Evolutionary conservation across 23 red algal genomes (phyloP).

Genomic region (Pyropia yezoensis): DNA sequence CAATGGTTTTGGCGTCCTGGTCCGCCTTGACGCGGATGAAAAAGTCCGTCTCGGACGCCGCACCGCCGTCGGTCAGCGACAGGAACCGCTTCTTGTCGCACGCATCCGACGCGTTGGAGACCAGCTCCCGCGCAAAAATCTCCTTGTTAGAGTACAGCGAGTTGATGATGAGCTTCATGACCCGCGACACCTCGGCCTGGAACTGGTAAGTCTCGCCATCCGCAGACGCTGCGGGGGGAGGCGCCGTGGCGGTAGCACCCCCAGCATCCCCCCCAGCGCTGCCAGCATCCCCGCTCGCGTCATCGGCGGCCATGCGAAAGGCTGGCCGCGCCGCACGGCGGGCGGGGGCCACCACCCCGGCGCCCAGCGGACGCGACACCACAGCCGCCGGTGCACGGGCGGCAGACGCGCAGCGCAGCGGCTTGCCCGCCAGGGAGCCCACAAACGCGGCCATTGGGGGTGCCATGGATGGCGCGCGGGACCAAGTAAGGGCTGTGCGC

Average conservation of each 20-base stretch:
- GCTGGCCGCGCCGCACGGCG: too few species aligned
- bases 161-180: constrained; percentile 98
- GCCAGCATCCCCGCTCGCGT: too few species aligned
- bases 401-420: too few species aligned
- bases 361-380: too few species aligned
- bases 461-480: too few species aligned
- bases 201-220: constrained; percentile 90
- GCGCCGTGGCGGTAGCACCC: constrained; percentile 4
- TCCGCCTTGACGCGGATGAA: constrained; percentile 73
- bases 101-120: constrained; percentile 88
- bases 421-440: too few species aligned
- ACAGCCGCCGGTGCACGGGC: too few species aligned
- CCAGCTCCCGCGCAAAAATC: constrained; percentile 87
- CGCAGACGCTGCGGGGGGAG: constrained; percentile 4
- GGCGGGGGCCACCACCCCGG: too few species aligned
- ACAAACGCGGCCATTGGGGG: too few species aligned
- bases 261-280: too few species aligned
- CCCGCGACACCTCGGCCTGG: constrained; percentile 87
- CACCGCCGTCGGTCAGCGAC: constrained; percentile 37
- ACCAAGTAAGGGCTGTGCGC: too few species aligned
- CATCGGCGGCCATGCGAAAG: too few species aligned
- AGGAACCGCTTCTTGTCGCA: constrained; percentile 98
- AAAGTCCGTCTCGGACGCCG: constrained; percentile 20
- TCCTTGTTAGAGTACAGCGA: constrained; percentile 94
- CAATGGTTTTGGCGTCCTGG: constrained; percentile 65